A percentile compares a stretch with the other conserved stretches of the same genome.
Evolutionary conservation across 345 rosid genomes (phyloP).

Genomic region (Murraya koenigii): DNA sequence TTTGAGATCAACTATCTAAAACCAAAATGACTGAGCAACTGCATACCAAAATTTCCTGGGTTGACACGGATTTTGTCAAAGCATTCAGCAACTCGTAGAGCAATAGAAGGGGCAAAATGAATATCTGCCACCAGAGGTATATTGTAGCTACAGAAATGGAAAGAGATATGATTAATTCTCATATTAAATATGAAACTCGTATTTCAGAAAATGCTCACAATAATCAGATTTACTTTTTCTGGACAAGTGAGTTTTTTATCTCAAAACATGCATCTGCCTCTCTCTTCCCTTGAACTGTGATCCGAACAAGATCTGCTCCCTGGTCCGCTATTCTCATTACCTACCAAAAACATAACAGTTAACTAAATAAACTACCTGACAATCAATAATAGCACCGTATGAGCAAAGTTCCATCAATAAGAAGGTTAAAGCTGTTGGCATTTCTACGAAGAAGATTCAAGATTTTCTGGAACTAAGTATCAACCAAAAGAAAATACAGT

Average conservation of each 20-base stretch:
- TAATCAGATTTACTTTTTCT: conserved; percentile 62
- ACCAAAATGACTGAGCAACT: conserved; percentile 8
- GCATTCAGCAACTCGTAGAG: conserved; percentile 90
- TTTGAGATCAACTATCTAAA: conserved; percentile 10
- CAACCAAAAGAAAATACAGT: neutral
- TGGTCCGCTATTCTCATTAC: conserved; percentile 91
- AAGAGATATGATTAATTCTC: conserved; percentile 10
- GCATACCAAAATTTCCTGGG: conserved; percentile 94
- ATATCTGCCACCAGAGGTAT: conserved; percentile 98
- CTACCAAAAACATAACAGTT: conserved; percentile 33
- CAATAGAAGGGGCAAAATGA: conserved; percentile 94
- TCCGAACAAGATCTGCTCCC: conserved; percentile 93
- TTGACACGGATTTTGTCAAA: conserved; percentile 97
- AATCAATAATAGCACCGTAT: neutral
- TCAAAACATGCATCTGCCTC: conserved; percentile 98
- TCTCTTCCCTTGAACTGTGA: conserved; percentile 98
- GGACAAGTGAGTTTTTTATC: conserved; percentile 85
- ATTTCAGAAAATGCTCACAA: conserved; percentile 8
- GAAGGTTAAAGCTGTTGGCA: neutral
- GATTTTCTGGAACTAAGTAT: neutral
- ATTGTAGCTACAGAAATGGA: conserved; percentile 65
- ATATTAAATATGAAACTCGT: neutral
- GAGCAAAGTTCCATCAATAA: neutral
- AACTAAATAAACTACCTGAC: conserved; percentile 1
- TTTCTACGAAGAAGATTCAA: neutral